Evolutionary conservation across 805 yeast species (phyloP).

Genomic region (Metschnikowia hibisci): DNA sequence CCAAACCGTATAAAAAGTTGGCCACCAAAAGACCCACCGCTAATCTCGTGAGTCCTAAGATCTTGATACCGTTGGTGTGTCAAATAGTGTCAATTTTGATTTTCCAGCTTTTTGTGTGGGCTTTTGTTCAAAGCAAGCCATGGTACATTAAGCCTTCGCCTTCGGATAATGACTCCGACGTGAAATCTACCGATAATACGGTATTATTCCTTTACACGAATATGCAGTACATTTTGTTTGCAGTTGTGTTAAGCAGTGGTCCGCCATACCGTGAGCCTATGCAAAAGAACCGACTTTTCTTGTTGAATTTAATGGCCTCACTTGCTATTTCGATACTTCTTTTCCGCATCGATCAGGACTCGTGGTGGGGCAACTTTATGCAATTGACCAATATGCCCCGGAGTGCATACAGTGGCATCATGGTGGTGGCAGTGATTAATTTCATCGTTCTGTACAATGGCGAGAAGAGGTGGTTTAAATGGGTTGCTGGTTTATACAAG

Average conservation of each 20-base stretch:
- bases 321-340: slow-evolving; percentile 46
- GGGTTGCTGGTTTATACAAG: slow-evolving; percentile 39
- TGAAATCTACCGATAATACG: slow-evolving; percentile 86
- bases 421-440: slow-evolving; percentile 46
- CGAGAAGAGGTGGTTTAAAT: slow-evolving; percentile 41
- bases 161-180: slow-evolving; percentile 68
- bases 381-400: slow-evolving; percentile 63
- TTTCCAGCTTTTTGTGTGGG: slow-evolving; percentile 73
- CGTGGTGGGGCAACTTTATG: slow-evolving; percentile 63
- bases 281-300: slow-evolving; percentile 63
- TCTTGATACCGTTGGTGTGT: slow-evolving; percentile 76
- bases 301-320: slow-evolving; percentile 55
- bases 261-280: slow-evolving; percentile 88
- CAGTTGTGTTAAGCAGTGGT: slow-evolving; percentile 82
- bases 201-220: slow-evolving; percentile 75
- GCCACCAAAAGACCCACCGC: slow-evolving; percentile 86
- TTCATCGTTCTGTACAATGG: slow-evolving; percentile 45
- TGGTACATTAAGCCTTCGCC: slow-evolving; percentile 85
- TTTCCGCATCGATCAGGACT: slow-evolving; percentile 51
- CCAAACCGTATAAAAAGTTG: slow-evolving; percentile 64
- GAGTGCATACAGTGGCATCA: slow-evolving; percentile 49
- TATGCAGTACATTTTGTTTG: slow-evolving; percentile 83
- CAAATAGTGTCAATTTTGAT: slow-evolving; percentile 60
- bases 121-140: slow-evolving; percentile 45
- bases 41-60: slow-evolving; percentile 83